Percentiles rank a stretch among this genome's conserved stretches.
phyloP scores from a whole-genome alignment of 768 basidiomycete species.

The Phanerochaete sordida region DNA sequence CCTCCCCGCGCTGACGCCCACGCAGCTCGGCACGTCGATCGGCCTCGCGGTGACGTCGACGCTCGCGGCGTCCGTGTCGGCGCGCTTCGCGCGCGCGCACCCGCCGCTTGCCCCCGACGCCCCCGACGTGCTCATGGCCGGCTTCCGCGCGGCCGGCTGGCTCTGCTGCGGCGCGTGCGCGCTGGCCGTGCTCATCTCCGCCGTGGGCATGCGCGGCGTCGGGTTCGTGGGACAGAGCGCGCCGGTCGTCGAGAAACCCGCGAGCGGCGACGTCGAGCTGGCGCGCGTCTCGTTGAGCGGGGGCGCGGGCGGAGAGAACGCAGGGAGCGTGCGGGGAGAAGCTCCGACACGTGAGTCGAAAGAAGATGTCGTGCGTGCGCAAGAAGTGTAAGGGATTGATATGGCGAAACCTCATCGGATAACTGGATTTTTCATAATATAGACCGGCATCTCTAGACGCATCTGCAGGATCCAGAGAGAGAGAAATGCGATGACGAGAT shows the following conservation, averaged over 20 bases:
- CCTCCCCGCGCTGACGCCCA: not conserved
- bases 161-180: constrained; percentile 12
- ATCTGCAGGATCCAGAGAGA: too few species aligned
- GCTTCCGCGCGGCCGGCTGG: constrained; percentile 32
- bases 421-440: too few species aligned
- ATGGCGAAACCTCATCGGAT: too few species aligned
- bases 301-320: too few species aligned
- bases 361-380: too few species aligned
- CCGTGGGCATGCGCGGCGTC: constrained; percentile 13
- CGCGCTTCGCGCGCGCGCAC: constrained; percentile 20
- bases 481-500: too few species aligned
- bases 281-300: too few species aligned
- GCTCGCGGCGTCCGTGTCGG: constrained; percentile 27
- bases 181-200: constrained; percentile 9
- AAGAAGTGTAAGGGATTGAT: too few species aligned
- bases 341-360: too few species aligned
- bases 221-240: constrained; percentile 10
- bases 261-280: not conserved
- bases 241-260: not conserved
- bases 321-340: too few species aligned
- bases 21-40: constrained; percentile 31
- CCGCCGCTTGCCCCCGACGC: constrained; percentile 18
- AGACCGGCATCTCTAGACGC: too few species aligned
- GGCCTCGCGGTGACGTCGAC: constrained; percentile 31
- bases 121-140: constrained; percentile 30